These are phyloP conservation scores for Xylaria sp. DNA, from an alignment of 2,329 filamentous ascomycete genomes.

Conservation along the genomic window DNA sequence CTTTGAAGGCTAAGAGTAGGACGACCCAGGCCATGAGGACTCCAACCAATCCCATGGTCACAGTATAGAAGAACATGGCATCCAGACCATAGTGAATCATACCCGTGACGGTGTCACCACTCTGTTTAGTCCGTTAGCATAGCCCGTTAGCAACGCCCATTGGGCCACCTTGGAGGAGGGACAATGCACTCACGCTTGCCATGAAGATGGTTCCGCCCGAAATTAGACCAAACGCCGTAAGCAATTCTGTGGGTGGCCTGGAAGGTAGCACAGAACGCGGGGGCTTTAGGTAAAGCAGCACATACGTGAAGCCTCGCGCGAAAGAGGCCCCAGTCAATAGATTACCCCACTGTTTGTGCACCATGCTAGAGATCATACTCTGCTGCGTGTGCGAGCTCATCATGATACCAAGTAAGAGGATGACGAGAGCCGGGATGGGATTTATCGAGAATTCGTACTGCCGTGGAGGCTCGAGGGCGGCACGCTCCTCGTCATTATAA, in stretches of 20 bases:
- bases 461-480: constrained; percentile 67
- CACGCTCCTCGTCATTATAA: constrained; percentile 58
- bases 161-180: background rate
- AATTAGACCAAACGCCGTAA: constrained; percentile 87
- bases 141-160: constrained; percentile 24
- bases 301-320: constrained; percentile 81
- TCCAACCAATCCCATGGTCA: constrained; percentile 84
- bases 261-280: constrained; percentile 83
- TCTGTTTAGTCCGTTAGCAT: constrained; percentile 57
- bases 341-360: constrained; percentile 93
- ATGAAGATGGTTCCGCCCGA: constrained; percentile 92
- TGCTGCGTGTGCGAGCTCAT: constrained; percentile 92
- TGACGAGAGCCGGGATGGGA: constrained; percentile 86
- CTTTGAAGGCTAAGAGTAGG: constrained; percentile 82
- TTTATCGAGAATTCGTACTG: constrained; percentile 84
- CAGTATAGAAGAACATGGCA: constrained; percentile 93
- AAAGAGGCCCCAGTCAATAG: constrained; percentile 84
- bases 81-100: constrained; percentile 83
- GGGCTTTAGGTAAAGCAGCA: constrained; percentile 81
- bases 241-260: constrained; percentile 88
- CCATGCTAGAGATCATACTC: constrained; percentile 87
- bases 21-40: constrained; percentile 89
- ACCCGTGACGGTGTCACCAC: constrained; percentile 78
- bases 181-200: constrained; percentile 74
- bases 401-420: constrained; percentile 89